Base-by-base conservation (phyloP, 2,329 filamentous ascomycete species). In the Fusarium sarcochroum region DNA sequence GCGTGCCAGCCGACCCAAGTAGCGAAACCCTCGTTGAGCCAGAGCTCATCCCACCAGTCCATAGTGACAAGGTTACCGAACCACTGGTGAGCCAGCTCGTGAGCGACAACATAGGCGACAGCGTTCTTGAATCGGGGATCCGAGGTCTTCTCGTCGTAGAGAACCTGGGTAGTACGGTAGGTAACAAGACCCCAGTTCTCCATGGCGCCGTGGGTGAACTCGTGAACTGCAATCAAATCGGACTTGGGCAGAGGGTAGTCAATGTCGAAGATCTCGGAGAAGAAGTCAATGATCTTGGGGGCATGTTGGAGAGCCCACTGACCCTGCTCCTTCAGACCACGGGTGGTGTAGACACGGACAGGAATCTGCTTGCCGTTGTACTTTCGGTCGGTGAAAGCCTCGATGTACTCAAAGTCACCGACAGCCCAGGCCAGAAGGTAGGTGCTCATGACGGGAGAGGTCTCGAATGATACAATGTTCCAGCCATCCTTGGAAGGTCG, bases 1-100 rank as follows among this genome's bases (percentile, higher is more conserved):
- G 94, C 94, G 64, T 94, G 87, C 95, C 95, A 99, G 52, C 95
- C 96, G 42, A 98, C 95, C 95, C 95, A 98, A 5, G 96, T 99
- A 41, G 96, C 96, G 77, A 99, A 99, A 14, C 94, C 94, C 80
- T 98, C 95, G 76, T 97, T 97, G 52, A 97, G 86, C 94, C 94
- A 97, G 40, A 96, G 87, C 82, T 97, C 92, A 76, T 91, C 93
- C 93, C 93, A 96, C 93, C 94, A 97, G 79, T 97, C 93, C 94
- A 97, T 97, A 7, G 94, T 97, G 42, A 97, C 94, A 13, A 97
- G 87, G 78, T 97, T 97, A 37, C 94, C 94, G 73, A 97, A 97
- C 94, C 94, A 97, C 82, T 97, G 94, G 77, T 97, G 94, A 57
- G 94, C 96, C 66, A 99, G 86, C 80, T 99, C 96, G 80, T 99